Percentiles rank a stretch among this genome's conserved stretches.
phyloP scores from a whole-genome alignment of 2,329 filamentous ascomycete genomes.

The Colletotrichum simmondsii region DNA sequence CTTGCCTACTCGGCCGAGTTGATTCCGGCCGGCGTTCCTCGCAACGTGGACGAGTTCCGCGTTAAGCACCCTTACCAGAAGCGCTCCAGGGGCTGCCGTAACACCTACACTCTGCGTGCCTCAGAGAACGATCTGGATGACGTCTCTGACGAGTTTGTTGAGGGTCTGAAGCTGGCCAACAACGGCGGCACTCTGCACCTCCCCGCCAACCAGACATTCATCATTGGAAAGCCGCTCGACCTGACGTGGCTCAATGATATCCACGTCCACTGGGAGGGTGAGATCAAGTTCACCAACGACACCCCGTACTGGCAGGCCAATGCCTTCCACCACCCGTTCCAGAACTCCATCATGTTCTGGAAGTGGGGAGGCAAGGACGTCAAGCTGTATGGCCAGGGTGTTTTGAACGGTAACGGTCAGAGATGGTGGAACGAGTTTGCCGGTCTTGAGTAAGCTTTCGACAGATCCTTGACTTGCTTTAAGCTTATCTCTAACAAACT shows the following conservation, averaged over 20 bases:
- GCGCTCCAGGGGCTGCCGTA: conserved; percentile 31
- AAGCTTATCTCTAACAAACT: neutral
- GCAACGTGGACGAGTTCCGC: conserved; percentile 40
- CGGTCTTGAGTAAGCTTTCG: conserved; percentile 29
- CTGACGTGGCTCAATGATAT: conserved; percentile 70
- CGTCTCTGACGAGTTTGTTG: conserved; percentile 49
- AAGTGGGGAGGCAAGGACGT: conserved; percentile 74
- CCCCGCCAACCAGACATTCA: conserved; percentile 63
- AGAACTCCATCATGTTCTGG: conserved; percentile 75
- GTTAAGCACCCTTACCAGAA: conserved; percentile 65
- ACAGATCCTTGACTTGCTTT: neutral
- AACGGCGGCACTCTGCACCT: conserved; percentile 70
- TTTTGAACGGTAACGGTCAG: conserved; percentile 69
- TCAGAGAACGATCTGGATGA: conserved; percentile 56
- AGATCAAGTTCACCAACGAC: conserved; percentile 66
- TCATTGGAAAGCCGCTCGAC: conserved; percentile 70
- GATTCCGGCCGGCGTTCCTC: conserved; percentile 37
- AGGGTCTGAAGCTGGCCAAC: conserved; percentile 56
- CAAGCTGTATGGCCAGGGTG: conserved; percentile 67
- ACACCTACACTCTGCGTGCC: conserved; percentile 29
- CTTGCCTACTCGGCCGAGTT: conserved; percentile 25
- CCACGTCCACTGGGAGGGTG: conserved; percentile 60
- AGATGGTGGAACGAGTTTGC: conserved; percentile 74
- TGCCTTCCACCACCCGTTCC: conserved; percentile 70
- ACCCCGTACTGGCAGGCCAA: conserved; percentile 75